Evolutionary conservation across 805 yeast species (phyloP).

Genomic region (Ascoidea tarda): DNA sequence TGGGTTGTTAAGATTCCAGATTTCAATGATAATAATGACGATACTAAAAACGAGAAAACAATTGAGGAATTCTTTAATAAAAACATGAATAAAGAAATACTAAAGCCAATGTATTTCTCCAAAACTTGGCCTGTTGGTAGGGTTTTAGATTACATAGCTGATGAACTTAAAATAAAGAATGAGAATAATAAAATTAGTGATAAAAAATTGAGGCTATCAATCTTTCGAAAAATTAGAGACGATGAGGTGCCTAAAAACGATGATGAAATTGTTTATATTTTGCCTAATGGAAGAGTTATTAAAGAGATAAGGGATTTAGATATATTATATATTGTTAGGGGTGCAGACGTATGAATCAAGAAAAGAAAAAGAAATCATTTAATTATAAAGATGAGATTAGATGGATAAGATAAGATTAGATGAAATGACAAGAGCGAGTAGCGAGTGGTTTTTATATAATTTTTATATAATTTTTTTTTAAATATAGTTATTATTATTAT

Average conservation of each 20-base stretch:
- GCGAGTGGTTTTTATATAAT: not conserved
- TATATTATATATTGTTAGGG: slow-evolving; percentile 36
- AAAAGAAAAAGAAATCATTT: slow-evolving; percentile 4
- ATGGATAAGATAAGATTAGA: not conserved
- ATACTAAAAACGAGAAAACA: not conserved
- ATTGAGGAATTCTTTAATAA: not conserved
- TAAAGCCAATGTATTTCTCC: slow-evolving; percentile 29
- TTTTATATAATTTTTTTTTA: too few relatives aligned
- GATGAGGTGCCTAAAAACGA: slow-evolving; percentile 19
- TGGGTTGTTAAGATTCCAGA: slow-evolving; percentile 18
- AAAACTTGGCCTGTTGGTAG: slow-evolving; percentile 48
- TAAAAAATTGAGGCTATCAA: slow-evolving; percentile 26
- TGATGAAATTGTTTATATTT: slow-evolving; percentile 17
- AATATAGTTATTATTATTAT: too few relatives aligned
- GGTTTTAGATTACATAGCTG: slow-evolving; percentile 38
- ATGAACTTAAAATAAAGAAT: slow-evolving; percentile 30
- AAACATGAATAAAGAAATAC: slow-evolving; percentile 13
- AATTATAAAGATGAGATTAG: too few relatives aligned
- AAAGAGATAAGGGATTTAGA: slow-evolving; percentile 33
- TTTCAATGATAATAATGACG: not conserved
- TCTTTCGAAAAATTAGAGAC: slow-evolving; percentile 24
- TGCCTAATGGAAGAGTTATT: slow-evolving; percentile 25
- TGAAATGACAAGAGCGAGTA: not conserved
- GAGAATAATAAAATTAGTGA: slow-evolving; percentile 31
- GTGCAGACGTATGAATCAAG: slow-evolving; percentile 16